These are phyloP conservation scores for Thuidium tamariscinum DNA, from an alignment of 225 moss, liverwort and hornwort genomes.

Conservation along the genomic window DNA sequence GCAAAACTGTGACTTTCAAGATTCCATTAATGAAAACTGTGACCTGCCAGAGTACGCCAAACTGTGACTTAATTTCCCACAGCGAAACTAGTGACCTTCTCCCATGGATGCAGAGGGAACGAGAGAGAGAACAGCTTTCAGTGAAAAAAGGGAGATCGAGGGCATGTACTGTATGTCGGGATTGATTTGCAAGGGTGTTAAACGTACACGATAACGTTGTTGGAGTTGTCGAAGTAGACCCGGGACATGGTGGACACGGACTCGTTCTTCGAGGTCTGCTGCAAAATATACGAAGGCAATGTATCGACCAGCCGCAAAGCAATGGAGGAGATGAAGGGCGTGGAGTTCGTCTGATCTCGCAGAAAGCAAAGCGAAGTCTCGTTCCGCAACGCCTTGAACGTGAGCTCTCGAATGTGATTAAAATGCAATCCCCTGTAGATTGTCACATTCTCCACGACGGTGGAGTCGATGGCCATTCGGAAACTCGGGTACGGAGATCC, in stretches of 20 bases:
- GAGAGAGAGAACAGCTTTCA: background rate
- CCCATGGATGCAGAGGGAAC: background rate
- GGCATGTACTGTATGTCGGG: background rate
- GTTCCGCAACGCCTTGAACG: background rate
- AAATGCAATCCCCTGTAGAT: background rate
- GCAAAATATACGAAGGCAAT: background rate
- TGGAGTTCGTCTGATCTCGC: background rate
- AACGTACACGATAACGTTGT: background rate
- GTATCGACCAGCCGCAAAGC: background rate
- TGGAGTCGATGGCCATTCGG: background rate
- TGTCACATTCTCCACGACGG: background rate
- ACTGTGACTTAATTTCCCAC: background rate
- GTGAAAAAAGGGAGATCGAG: background rate
- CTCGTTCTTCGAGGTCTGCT: background rate
- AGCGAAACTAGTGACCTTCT: background rate
- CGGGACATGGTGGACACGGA: background rate
- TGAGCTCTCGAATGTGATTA: background rate
- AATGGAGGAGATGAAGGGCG: slow-evolving; percentile 6
- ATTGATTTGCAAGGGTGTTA: background rate
- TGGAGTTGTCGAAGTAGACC: background rate
- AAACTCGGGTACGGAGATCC: background rate
- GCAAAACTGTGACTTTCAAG: background rate
- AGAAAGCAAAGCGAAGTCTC: background rate
- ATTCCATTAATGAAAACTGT: background rate
- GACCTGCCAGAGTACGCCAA: background rate